Conservation (phyloP, 108 stramenopile genomes). For the Fistulifera solaris region DNA sequence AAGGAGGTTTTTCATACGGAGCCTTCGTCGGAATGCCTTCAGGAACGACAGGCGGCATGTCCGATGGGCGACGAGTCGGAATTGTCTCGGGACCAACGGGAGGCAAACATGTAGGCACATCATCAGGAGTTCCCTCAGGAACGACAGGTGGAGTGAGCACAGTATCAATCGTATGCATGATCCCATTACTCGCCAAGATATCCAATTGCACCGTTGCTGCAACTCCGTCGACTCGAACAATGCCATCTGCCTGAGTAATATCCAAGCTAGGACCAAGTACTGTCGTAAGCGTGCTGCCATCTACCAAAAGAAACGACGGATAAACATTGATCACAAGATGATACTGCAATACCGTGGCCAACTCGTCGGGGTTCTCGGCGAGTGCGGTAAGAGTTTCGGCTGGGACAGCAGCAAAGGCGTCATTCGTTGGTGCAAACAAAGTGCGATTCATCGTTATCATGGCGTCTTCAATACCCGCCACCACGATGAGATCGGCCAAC, state of each 20-base stretch:
- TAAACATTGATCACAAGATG: not conserved
- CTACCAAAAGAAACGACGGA: too few relatives aligned
- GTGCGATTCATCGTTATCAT: not conserved
- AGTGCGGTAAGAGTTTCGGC: not conserved
- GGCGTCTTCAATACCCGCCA: conserved; percentile 2
- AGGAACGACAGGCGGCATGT: too few relatives aligned
- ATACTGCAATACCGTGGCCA: not conserved
- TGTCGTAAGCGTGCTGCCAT: too few relatives aligned
- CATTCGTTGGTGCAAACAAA: conserved; percentile 11
- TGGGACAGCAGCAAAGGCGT: conserved; percentile 1
- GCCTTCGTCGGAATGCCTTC: too few relatives aligned
- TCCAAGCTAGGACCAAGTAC: too few relatives aligned
- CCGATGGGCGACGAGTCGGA: not conserved
- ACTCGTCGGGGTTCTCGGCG: not conserved
- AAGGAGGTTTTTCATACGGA: too few relatives aligned
- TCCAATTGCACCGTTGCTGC: not conserved
- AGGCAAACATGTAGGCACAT: too few relatives aligned
- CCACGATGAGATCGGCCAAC: not conserved
- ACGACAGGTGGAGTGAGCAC: conserved; percentile 7
- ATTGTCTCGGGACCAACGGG: not conserved
- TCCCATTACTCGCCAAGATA: conserved; percentile 11
- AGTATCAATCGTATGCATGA: conserved; percentile 14
- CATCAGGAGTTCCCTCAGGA: too few relatives aligned
- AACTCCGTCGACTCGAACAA: not conserved
- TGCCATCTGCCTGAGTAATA: too few relatives aligned